Evolutionary conservation across 164 flowering plant genomes (phyloP).

Genomic region (Cinnamomum chago): DNA sequence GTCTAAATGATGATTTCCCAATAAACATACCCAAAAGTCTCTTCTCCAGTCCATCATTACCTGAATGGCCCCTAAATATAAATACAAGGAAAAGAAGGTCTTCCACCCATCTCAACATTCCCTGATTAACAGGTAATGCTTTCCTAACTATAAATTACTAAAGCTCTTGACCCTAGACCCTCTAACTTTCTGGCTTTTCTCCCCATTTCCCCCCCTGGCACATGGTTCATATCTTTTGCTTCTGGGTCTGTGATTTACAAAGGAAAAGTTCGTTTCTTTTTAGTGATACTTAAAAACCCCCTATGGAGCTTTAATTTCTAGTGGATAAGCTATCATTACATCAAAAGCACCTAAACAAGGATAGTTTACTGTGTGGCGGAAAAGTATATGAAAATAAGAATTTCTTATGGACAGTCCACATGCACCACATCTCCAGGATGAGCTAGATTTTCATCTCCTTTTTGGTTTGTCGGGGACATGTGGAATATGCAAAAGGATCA

Average conservation of each 20-base stretch:
- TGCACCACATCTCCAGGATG: not conserved
- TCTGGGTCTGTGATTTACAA: not conserved
- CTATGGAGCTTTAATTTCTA: not conserved
- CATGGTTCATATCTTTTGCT: not conserved
- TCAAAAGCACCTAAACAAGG: not conserved
- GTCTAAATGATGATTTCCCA: slow-evolving; percentile 2
- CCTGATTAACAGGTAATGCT: not conserved
- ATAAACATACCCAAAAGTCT: not conserved
- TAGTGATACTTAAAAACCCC: not conserved
- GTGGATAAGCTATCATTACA: not conserved
- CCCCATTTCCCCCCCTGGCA: not conserved
- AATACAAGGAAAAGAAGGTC: too few species aligned
- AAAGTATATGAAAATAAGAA: not conserved
- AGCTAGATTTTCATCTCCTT: not conserved
- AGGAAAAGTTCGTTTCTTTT: not conserved
- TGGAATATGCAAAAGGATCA: not conserved
- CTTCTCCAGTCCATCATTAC: not conserved
- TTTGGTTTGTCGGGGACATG: not conserved
- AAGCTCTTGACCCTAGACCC: not conserved
- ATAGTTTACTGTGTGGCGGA: not conserved
- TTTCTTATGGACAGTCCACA: not conserved
- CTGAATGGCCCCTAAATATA: not conserved
- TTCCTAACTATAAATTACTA: not conserved
- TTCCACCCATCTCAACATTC: not conserved
- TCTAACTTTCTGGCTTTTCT: not conserved